Conservation (phyloP, 1,284 basidiomycete species). For the Lentinula novae-zelandiae region DNA sequence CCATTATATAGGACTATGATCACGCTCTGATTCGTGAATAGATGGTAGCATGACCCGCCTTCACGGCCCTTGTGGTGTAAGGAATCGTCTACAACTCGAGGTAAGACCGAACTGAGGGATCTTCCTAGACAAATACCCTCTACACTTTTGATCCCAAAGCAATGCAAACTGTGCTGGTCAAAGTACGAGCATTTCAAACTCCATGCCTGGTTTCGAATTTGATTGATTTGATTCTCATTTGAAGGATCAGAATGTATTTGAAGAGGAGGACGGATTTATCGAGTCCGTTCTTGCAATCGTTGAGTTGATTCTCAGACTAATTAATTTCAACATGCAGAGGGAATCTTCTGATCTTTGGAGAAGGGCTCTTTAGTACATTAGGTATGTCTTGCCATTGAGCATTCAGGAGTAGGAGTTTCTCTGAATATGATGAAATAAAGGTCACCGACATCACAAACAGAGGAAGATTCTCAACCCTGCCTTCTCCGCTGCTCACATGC, state of each 20-base stretch:
- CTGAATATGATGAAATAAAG: neutral
- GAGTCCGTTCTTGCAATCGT: neutral
- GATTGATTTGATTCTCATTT: neutral
- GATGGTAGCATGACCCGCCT: conserved; percentile 2
- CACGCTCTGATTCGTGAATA: neutral
- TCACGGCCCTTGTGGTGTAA: neutral
- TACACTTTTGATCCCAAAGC: conserved; percentile 30
- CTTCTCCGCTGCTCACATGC: conserved; percentile 8
- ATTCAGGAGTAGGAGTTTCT: neutral
- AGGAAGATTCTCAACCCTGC: conserved; percentile 5
- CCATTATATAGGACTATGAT: neutral
- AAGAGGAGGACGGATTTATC: neutral
- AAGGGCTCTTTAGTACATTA: conserved; percentile 1
- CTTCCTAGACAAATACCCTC: conserved; percentile 22
- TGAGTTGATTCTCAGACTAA: neutral
- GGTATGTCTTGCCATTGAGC: neutral
- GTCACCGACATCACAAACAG: conserved; percentile 5
- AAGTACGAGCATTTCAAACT: conserved; percentile 11
- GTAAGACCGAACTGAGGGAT: neutral
- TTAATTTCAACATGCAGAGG: neutral
- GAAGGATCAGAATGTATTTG: conserved; percentile 1
- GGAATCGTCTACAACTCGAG: neutral
- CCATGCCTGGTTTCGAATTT: neutral
- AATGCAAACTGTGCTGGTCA: conserved; percentile 30
- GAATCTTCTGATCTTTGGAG: neutral